These are phyloP conservation scores for Rutidosis leptorrhynchoides DNA, from an alignment of 129 eudicot species.

Conservation along the genomic window DNA sequence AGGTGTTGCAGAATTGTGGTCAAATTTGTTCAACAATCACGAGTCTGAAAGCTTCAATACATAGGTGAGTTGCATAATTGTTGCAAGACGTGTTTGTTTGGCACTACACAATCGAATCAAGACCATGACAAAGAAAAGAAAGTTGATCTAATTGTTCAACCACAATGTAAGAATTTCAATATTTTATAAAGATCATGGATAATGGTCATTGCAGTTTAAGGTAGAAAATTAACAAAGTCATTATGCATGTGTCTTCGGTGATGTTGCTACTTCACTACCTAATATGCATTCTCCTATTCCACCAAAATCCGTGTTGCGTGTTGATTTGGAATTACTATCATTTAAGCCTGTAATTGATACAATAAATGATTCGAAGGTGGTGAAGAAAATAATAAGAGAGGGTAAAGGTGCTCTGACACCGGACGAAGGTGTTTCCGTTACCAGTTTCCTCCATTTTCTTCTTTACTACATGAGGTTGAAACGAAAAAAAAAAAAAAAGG, in stretches of 20 bases:
- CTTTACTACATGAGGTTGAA: no score
- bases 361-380: slow-evolving; percentile 53
- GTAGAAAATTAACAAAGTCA: not conserved
- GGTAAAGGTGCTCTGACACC: slow-evolving; percentile 58
- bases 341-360: slow-evolving; percentile 50
- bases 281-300: slow-evolving; percentile 30
- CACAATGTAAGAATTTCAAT: slow-evolving; percentile 59
- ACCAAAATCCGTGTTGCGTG: slow-evolving; percentile 41
- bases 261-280: slow-evolving; percentile 12
- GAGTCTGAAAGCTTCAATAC: no score
- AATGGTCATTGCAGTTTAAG: not conserved
- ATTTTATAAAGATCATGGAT: not conserved
- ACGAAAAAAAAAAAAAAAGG: no score
- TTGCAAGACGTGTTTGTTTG: no score
- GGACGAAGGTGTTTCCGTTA: slow-evolving; percentile 60
- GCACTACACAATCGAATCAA: slow-evolving; percentile 65
- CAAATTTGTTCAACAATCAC: no score
- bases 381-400: slow-evolving; percentile 57
- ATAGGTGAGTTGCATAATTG: no score
- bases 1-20: no score
- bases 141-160: slow-evolving; percentile 55
- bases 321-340: slow-evolving; percentile 45
- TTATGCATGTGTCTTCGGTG: slow-evolving; percentile 51
- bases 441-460: no score
- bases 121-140: slow-evolving; percentile 71